A percentile compares a stretch with the other conserved stretches of the same genome.
Conservation (phyloP, 148 eudicot species). For the Rhododendron kiyosumense region DNA sequence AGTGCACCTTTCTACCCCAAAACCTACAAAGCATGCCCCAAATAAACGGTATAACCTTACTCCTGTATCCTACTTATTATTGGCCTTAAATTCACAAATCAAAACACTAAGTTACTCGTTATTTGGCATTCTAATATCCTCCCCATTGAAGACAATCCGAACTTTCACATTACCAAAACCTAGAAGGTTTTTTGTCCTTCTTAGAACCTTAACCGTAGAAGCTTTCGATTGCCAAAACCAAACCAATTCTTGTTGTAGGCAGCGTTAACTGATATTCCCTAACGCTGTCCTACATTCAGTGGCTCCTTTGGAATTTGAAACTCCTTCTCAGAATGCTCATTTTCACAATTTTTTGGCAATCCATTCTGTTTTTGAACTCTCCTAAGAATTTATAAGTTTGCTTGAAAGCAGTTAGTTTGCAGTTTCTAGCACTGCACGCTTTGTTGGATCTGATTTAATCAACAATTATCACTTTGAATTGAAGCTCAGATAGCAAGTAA, state of each 20-base stretch:
- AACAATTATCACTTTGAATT: not conserved
- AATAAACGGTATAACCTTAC: no score
- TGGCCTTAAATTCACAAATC: no score
- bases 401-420: not conserved
- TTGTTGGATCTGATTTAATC: not conserved
- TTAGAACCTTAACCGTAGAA: not conserved
- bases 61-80: not conserved
- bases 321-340: not conserved
- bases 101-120: no score
- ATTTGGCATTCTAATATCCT: no score
- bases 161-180: not conserved
- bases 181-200: not conserved
- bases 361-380: not conserved
- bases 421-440: not conserved
- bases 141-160: no score
- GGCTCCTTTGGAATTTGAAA: not conserved
- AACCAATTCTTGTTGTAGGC: not conserved
- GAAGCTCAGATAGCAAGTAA: no score
- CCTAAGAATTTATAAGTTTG: not conserved
- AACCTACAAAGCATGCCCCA: not conserved
- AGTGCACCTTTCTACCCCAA: not conserved
- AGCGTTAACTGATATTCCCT: not conserved
- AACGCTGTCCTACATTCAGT: not conserved
- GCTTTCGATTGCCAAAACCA: not conserved
- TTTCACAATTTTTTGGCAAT: not conserved